Conservation (phyloP, 1,284 basidiomycete genomes). For the Apiotrichum veenhuisii region DNA sequence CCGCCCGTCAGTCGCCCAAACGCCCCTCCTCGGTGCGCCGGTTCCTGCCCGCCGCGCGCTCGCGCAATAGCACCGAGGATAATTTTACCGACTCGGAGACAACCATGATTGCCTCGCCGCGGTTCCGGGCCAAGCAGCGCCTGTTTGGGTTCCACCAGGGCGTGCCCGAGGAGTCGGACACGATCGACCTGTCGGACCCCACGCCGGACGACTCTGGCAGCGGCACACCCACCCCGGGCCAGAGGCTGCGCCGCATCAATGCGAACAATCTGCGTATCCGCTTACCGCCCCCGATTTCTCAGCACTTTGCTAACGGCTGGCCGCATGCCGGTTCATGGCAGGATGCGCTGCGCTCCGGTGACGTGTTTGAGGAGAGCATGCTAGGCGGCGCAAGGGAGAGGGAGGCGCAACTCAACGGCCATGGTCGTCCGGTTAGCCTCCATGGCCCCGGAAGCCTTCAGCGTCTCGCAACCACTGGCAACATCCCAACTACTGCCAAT, state of each 20-base stretch:
- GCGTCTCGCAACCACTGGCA: background rate
- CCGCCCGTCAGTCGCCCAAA: background rate
- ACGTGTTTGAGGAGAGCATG: conserved; percentile 22
- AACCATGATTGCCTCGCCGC: conserved; percentile 9
- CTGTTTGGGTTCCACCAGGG: conserved; percentile 6
- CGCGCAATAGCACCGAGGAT: conserved; percentile 1
- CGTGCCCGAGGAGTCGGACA: conserved; percentile 8
- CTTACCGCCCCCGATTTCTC: conserved; percentile 31
- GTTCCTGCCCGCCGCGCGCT: background rate
- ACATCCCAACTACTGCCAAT: background rate
- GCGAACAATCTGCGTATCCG: conserved; percentile 27
- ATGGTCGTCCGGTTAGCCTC: background rate
- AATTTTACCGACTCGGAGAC: conserved; percentile 20
- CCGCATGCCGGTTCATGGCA: conserved; percentile 47
- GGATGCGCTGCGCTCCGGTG: conserved; percentile 35
- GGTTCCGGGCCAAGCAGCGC: conserved; percentile 11
- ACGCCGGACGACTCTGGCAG: background rate
- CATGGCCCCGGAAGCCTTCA: background rate
- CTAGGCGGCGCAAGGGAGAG: background rate
- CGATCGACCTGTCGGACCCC: conserved; percentile 1
- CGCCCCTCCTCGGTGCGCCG: background rate
- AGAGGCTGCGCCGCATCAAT: conserved; percentile 5
- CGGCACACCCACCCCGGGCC: background rate
- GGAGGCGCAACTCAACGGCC: background rate
- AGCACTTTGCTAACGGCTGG: conserved; percentile 39